Percentiles rank a stretch among this genome's conserved stretches.
Evolutionary conservation across 495 filamentous ascomycete species (phyloP).

Genomic region (Hyaloscypha finlandica): DNA sequence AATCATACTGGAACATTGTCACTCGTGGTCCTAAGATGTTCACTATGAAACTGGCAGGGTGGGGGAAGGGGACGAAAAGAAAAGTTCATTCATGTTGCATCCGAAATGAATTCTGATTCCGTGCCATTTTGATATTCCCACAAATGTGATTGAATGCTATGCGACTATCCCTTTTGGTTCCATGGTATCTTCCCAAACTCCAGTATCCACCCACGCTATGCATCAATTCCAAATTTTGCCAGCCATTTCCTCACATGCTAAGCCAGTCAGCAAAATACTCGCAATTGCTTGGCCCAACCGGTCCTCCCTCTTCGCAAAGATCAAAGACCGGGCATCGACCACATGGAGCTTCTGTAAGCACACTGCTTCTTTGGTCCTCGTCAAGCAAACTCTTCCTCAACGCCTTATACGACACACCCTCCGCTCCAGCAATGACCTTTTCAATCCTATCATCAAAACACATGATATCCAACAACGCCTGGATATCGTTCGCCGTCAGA

Average conservation of each 20-base stretch:
- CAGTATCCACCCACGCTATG: constrained; percentile 26
- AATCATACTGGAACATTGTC: constrained; percentile 19
- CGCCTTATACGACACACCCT: constrained; percentile 53
- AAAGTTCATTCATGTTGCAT: constrained; percentile 32
- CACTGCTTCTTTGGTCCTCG: constrained; percentile 36
- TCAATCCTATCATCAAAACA: constrained; percentile 80
- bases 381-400: constrained; percentile 40
- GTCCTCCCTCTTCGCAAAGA: constrained; percentile 83
- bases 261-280: constrained; percentile 90
- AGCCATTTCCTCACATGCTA: constrained; percentile 22
- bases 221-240: constrained; percentile 10
- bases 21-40: constrained; percentile 15
- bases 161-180: background rate
- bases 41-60: constrained; percentile 6
- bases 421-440: constrained; percentile 50
- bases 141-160: constrained; percentile 7
- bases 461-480: constrained; percentile 80
- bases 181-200: constrained; percentile 34
- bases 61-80: constrained; percentile 27
- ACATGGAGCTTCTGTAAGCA: constrained; percentile 84
- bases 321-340: constrained; percentile 93
- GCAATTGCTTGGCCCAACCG: constrained; percentile 85
- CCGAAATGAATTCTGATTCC: constrained; percentile 22
- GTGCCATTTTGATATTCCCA: background rate
- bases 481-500: constrained; percentile 69